phyloP scores from a whole-genome alignment of 2,329 filamentous ascomycete genomes.

The Didymella keratinophila region DNA sequence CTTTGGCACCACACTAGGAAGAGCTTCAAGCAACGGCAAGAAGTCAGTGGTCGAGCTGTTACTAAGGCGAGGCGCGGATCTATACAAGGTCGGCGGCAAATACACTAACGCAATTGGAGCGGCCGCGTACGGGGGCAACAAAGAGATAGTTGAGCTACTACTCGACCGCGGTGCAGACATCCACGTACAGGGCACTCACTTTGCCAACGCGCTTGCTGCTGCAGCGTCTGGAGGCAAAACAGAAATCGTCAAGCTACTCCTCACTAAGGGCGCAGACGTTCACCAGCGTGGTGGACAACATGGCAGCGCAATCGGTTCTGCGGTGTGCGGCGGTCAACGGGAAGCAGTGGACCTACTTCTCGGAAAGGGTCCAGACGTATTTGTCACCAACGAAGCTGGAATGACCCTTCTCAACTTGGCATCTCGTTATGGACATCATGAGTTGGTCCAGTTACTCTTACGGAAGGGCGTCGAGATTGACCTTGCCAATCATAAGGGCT shows the following conservation, averaged over 20 bases:
- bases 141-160: background rate
- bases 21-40: background rate
- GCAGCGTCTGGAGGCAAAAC: background rate
- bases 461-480: background rate
- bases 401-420: background rate
- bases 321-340: background rate
- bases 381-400: background rate
- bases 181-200: background rate
- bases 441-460: background rate
- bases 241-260: background rate
- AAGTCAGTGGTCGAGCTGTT: background rate
- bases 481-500: background rate
- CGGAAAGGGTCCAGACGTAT: background rate
- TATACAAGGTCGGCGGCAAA: background rate
- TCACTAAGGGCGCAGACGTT: background rate
- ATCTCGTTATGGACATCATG: background rate
- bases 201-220: background rate
- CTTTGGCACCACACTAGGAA: background rate
- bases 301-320: background rate
- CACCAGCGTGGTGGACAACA: background rate
- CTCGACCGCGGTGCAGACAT: background rate
- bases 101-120: background rate
- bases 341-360: background rate
- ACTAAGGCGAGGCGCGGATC: background rate
- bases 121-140: background rate